phyloP scores from a whole-genome alignment of 2,329 filamentous ascomycete genomes.

The Didymosphaeria variabile region DNA sequence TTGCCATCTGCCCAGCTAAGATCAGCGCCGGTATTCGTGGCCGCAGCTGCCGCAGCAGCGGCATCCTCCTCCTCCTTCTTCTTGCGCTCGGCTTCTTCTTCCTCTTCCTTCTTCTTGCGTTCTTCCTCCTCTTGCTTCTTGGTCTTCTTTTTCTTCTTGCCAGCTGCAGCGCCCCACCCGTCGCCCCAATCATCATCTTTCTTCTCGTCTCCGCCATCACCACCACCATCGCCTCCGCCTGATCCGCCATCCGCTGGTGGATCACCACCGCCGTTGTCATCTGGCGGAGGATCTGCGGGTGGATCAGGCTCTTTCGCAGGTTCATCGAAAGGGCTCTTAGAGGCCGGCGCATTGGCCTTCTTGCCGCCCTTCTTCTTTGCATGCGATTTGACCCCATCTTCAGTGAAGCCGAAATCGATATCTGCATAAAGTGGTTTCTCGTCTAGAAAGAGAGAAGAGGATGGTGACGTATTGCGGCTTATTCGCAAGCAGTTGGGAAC shows the following conservation, averaged over 20 bases:
- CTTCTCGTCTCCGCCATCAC: conserved; percentile 44
- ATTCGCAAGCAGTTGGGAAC: conserved; percentile 40
- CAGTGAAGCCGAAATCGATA: conserved; percentile 67
- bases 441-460: conserved; percentile 41
- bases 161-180: conserved; percentile 28
- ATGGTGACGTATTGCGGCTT: conserved; percentile 39
- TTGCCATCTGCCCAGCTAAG: conserved; percentile 40
- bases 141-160: conserved; percentile 50
- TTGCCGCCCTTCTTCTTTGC: conserved; percentile 63
- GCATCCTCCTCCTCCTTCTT: conserved; percentile 44
- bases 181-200: conserved; percentile 39
- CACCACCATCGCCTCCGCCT: conserved; percentile 44
- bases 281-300: conserved; percentile 36
- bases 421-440: conserved; percentile 48
- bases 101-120: conserved; percentile 49
- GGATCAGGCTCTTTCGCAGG: conserved; percentile 53
- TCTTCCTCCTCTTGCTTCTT: conserved; percentile 54
- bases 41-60: conserved; percentile 35
- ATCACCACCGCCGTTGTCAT: conserved; percentile 44
- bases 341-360: conserved; percentile 46
- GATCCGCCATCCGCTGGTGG: conserved; percentile 48
- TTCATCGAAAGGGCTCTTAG: conserved; percentile 53
- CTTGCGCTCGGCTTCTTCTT: conserved; percentile 51
- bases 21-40: conserved; percentile 33
- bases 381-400: conserved; percentile 61